Evolutionary conservation across 306 rosid species (phyloP), one percentile per base, ranked within the genome.

Genomic region (Ammopiptanthus mongolicus): DNA sequence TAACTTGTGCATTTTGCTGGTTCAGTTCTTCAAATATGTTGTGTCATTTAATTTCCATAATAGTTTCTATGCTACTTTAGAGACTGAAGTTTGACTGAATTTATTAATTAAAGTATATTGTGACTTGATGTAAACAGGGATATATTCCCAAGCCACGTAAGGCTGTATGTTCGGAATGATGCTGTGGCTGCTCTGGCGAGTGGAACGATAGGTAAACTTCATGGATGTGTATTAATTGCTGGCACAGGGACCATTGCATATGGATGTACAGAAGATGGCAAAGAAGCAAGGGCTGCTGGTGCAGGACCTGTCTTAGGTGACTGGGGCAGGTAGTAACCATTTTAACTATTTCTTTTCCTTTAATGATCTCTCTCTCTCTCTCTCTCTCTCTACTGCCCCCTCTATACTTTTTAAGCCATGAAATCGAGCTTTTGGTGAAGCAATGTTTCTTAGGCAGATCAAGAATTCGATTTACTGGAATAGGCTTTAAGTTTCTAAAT

Each of bases 301-400:
- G 97, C 97, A 39, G 98, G 98, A 51, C 98, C 97, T 31, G 90
- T 89, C 74, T 83, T 94, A 78, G 98, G 98, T 84, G 98, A 94
- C 79, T 91, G 98, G 97, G 98, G 98, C 84, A 94, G 98, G 98
- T 94, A 59, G 98, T 94, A 34, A 66, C 22, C 13, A 3, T 48
- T 18, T 11, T 58, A 12, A 37, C 71, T 65, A 19, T 69, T 65
- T 71, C 22, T 46, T 19, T 64, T 23, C 47, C 70, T 33, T 28
- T 37, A 62, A 5, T 23, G 29, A 47, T n/a, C 28, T n/a, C 42
- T 14, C 22, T 8, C 6, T 9, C 46, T 36, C 53, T 19, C 39
- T 14, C 67, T 28, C 5, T 5, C 18, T 36, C 6, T 17, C 19
- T 14, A 4, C 18, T 34, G 6, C 39, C 1, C 36, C 25, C 1